Evolutionary conservation across 371 early-diverging fungal species (phyloP).

Genomic region (Nematocida minor): DNA sequence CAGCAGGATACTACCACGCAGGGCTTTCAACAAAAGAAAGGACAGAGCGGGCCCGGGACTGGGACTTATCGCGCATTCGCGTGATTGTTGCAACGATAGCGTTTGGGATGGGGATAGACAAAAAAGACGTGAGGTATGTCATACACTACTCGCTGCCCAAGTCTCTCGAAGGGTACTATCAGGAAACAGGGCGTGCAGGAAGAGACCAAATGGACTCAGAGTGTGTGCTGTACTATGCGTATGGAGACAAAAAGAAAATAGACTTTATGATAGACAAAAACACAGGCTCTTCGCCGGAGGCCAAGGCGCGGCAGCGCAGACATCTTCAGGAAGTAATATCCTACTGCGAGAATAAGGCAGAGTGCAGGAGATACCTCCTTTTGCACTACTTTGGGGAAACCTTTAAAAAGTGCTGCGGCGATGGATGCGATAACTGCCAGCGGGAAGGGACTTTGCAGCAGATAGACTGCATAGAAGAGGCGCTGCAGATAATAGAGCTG

Average conservation of each 20-base stretch:
- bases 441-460: constrained; percentile 9
- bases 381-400: constrained; percentile 86
- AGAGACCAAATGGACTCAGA: constrained; percentile 79
- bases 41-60: constrained; percentile 72
- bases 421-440: constrained; percentile 86
- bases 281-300: constrained; percentile 72
- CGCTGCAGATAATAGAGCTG: constrained; percentile 42
- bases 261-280: constrained; percentile 75
- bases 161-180: constrained; percentile 94
- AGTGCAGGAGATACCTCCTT: constrained; percentile 83
- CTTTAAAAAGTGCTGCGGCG: constrained; percentile 70
- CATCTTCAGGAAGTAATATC: constrained; percentile 79
- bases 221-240: constrained; percentile 80
- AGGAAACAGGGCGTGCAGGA: constrained; percentile 96
- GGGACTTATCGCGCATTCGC: constrained; percentile 70
- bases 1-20: constrained; percentile 80
- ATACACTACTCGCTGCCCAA: constrained; percentile 88
- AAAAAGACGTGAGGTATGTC: constrained; percentile 92
- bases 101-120: constrained; percentile 90
- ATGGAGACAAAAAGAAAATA: constrained; percentile 71
- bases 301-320: constrained; percentile 66
- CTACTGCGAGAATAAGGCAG: constrained; percentile 82
- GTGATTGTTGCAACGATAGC: constrained; percentile 96
- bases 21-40: constrained; percentile 80
- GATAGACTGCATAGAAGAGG: constrained; percentile 54